These are phyloP conservation scores for Condylostoma magnum DNA, from an alignment of 169 alveolate genomes.

Conservation along the genomic window DNA sequence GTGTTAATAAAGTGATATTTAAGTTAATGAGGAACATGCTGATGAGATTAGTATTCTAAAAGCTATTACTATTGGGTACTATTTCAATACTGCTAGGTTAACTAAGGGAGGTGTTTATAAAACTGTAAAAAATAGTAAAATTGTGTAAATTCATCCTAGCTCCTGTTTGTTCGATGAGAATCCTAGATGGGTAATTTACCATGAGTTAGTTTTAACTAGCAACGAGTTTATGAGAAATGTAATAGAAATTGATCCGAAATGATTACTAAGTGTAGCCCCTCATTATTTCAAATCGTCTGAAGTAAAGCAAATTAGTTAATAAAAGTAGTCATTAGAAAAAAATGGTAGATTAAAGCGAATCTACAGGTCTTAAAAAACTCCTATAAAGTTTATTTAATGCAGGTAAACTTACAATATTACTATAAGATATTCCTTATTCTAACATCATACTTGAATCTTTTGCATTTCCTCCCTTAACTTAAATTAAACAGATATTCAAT, in stretches of 20 bases:
- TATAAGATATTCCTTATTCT: too few relatives aligned
- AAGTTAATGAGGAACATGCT: slow-evolving; percentile 58
- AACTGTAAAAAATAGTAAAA: slow-evolving; percentile 94
- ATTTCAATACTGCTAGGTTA: slow-evolving; percentile 92
- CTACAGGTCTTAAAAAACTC: too few relatives aligned
- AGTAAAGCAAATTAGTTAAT: too few relatives aligned
- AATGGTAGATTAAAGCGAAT: too few relatives aligned
- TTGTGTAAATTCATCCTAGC: slow-evolving; percentile 95
- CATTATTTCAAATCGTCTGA: slow-evolving; percentile 91
- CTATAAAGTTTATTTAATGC: too few relatives aligned
- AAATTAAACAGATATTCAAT: too few relatives aligned
- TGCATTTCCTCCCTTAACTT: too few relatives aligned
- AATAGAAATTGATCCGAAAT: slow-evolving; percentile 91
- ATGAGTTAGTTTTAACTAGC: slow-evolving; percentile 93
- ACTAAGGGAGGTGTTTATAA: slow-evolving; percentile 88
- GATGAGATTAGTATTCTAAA: slow-evolving; percentile 87
- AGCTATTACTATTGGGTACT: slow-evolving; percentile 92
- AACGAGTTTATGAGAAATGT: slow-evolving; percentile 96
- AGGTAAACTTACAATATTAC: too few relatives aligned
- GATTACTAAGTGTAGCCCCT: slow-evolving; percentile 97
- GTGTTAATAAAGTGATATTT: slow-evolving; percentile 73
- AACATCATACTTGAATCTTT: too few relatives aligned
- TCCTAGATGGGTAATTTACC: slow-evolving; percentile 91
- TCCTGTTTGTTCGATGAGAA: slow-evolving; percentile 87
- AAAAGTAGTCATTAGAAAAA: too few relatives aligned